phyloP scores from a whole-genome alignment of 202 grass and related monocot species.

The Bolboschoenoplectus hybrid region DNA sequence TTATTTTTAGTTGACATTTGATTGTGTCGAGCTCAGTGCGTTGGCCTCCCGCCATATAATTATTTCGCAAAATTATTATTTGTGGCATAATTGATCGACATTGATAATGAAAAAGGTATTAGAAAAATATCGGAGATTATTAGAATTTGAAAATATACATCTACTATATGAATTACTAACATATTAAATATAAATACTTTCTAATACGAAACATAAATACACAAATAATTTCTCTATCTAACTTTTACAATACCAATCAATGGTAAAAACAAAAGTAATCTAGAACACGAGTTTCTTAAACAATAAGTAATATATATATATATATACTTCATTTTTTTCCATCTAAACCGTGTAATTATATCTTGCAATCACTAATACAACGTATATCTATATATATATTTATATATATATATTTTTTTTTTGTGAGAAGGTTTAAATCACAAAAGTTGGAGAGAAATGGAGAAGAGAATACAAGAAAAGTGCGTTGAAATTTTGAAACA shows the following conservation, averaged over 20 bases:
- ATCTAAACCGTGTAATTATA: not conserved
- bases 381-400: not conserved
- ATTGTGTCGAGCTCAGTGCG: not conserved
- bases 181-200: too few relatives aligned
- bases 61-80: not conserved
- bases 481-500: not conserved
- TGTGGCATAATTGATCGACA: not conserved
- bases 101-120: too few relatives aligned
- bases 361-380: not conserved
- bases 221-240: too few relatives aligned
- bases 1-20: not conserved
- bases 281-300: not conserved
- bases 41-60: not conserved
- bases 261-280: too few relatives aligned
- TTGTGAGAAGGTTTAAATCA: not conserved
- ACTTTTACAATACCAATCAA: too few relatives aligned
- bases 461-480: constrained; percentile 28
- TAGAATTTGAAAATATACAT: too few relatives aligned
- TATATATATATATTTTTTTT: too few relatives aligned
- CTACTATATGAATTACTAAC: too few relatives aligned
- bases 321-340: too few relatives aligned
- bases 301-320: not conserved
- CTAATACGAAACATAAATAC: too few relatives aligned
- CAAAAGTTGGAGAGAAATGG: not conserved
- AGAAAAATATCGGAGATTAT: too few relatives aligned